Evolutionary conservation across 2,329 filamentous ascomycete species (phyloP).

Genomic region (Thelonectria rubi): DNA sequence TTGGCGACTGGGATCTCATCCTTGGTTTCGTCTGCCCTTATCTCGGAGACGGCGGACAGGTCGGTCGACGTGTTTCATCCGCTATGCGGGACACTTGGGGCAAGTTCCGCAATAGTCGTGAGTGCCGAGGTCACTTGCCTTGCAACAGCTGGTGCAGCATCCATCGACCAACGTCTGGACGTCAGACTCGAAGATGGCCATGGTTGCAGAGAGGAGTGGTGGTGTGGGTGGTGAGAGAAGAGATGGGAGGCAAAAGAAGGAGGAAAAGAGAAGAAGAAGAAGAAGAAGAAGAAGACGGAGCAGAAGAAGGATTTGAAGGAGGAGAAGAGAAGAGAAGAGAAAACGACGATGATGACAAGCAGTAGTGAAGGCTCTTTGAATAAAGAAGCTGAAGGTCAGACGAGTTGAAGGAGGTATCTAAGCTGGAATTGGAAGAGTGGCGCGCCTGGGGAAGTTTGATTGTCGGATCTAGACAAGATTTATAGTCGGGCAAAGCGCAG

Average conservation of each 20-base stretch:
- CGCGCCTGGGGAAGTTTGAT: neutral
- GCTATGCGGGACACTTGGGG: slow-evolving; percentile 39
- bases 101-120: slow-evolving; percentile 48
- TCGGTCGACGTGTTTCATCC: neutral
- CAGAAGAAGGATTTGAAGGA: neutral
- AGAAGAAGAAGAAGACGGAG: neutral
- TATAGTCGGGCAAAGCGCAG: slow-evolving; percentile 34
- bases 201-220: slow-evolving; percentile 11
- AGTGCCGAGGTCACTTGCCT: slow-evolving; percentile 45
- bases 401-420: neutral
- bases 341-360: neutral
- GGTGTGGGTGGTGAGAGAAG: neutral
- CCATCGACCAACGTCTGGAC: slow-evolving; percentile 31
- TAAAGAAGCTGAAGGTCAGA: neutral
- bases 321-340: neutral
- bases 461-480: slow-evolving; percentile 27
- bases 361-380: neutral
- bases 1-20: neutral
- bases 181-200: slow-evolving; percentile 34
- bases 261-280: neutral
- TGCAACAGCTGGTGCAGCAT: slow-evolving; percentile 45
- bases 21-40: neutral
- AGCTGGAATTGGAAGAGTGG: slow-evolving; percentile 9
- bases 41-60: neutral
- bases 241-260: no score